Evolutionary conservation across 2,329 filamentous ascomycete genomes (phyloP), one percentile per base, ranked within the genome.

Genomic region (Aspergillus luchuensis): DNA sequence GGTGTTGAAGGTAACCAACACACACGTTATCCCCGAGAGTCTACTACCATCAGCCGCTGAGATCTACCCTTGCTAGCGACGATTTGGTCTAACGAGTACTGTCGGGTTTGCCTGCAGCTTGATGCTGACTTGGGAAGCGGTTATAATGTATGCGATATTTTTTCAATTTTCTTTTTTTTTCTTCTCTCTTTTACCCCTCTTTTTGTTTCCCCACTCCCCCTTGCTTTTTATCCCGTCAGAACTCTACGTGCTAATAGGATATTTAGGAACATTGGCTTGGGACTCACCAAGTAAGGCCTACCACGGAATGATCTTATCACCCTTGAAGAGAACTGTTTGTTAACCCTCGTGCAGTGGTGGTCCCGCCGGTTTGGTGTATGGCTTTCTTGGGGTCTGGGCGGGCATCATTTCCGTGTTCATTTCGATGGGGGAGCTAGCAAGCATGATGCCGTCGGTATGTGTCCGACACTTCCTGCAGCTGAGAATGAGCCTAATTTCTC

Each of bases 91-190:
- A 55, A 64, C 77, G 41, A 76, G 75, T 6, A 77, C 75, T 11
- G 68, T 77, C 39, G 76, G 76, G 11, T 78, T 78, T 62, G 75
- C 74, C 49, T 74, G 72, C 61, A 76, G 74, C 5, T 67, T 78
- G 43, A 72, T 78, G 68, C 67, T 69, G 36, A 77, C 74, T 11
- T 78, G 76, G 76, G 76, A 78, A 61, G 75, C 30, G 5, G 54
- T 67, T 10, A 63, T 62, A 36, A 30, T 11, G 13, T 60, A 36
- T 36, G 33, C 11, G 33, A 36, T 36, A 15, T 36, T 36, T 36
- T 4, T 36, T 2, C 19, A 36, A 13, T 36, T 15, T 28, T 19
- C 23, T n/a, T 6, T 19, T 23, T 23, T 15, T 15, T 8, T 15
- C 17, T 21, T 21, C 11, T 4, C 0, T 36, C 15, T 13, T 17